Evolutionary conservation across 768 basidiomycete species (phyloP).

Genomic region (Lentinus brumalis): DNA sequence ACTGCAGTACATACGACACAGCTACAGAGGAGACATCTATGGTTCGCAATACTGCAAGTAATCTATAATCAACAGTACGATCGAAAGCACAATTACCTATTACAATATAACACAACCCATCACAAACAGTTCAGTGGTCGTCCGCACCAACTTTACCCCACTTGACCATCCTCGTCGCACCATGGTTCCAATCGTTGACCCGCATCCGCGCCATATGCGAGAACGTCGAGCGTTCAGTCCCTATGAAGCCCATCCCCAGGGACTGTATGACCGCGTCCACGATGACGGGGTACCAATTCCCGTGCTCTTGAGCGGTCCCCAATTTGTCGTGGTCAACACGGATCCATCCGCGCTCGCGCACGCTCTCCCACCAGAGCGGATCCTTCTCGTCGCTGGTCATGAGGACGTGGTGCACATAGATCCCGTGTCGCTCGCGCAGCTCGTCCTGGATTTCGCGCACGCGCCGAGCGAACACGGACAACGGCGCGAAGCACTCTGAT

Average conservation of each 20-base stretch:
- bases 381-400: conserved; percentile 45
- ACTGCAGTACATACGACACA: too few relatives aligned
- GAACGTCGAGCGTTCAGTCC: conserved; percentile 72
- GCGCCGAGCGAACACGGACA: conserved; percentile 31
- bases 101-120: too few relatives aligned
- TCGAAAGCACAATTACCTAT: too few relatives aligned
- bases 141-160: conserved; percentile 60
- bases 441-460: conserved; percentile 38
- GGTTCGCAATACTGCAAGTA: too few relatives aligned
- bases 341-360: conserved; percentile 36
- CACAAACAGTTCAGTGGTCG: conserved; percentile 40
- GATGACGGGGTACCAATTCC: conserved; percentile 59
- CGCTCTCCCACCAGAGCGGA: conserved; percentile 37
- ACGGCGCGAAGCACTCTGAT: conserved; percentile 37
- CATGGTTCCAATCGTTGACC: conserved; percentile 63
- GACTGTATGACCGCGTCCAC: conserved; percentile 73
- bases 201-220: conserved; percentile 60
- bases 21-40: too few relatives aligned
- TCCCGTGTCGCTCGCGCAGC: conserved; percentile 26
- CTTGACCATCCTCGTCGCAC: conserved; percentile 48
- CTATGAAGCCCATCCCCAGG: conserved; percentile 66
- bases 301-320: conserved; percentile 35
- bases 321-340: conserved; percentile 28
- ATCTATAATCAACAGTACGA: too few relatives aligned
- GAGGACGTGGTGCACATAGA: conserved; percentile 33